These are phyloP conservation scores for Thyridium curvatum DNA, from an alignment of 2,329 filamentous ascomycete species.

Conservation along the genomic window DNA sequence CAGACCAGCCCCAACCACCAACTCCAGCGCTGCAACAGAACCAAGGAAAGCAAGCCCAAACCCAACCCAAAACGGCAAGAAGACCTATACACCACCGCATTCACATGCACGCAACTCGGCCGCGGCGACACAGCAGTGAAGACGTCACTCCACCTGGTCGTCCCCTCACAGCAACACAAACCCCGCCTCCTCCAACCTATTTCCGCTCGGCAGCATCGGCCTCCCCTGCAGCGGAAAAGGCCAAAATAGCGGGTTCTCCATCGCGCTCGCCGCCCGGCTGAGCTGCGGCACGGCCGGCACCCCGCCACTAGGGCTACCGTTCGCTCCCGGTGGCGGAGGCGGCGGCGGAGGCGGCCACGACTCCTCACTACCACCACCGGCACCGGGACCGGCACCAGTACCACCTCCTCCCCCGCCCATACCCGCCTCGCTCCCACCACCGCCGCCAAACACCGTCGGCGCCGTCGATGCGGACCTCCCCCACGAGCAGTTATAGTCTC, in stretches of 20 bases:
- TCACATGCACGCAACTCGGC: no score
- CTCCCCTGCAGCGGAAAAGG: conserved; percentile 55
- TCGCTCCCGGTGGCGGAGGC: conserved; percentile 1
- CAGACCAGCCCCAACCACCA: no score
- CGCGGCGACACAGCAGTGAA: no score
- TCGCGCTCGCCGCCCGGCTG: conserved; percentile 21
- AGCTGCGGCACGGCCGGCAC: conserved; percentile 3
- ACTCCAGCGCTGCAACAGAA: no score
- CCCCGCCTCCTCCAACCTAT: conserved; percentile 42
- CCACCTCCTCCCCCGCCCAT: neutral
- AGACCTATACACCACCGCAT: no score
- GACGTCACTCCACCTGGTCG: no score
- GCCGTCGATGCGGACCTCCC: conserved; percentile 18
- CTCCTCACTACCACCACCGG: no score
- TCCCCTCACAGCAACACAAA: conserved; percentile 39
- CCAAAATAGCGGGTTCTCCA: conserved; percentile 53
- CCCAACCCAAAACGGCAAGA: no score
- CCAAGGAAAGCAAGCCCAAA: no score
- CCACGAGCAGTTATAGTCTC: conserved; percentile 44
- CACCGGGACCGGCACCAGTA: neutral
- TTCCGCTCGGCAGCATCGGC: conserved; percentile 42
- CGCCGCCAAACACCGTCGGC: neutral
- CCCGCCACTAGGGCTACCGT: conserved; percentile 7
- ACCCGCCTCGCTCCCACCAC: conserved; percentile 1
- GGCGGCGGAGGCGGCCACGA: conserved; percentile 1